These are phyloP conservation scores for Fusarium acutatum DNA, from an alignment of 2,329 filamentous ascomycete genomes.

Conservation along the genomic window DNA sequence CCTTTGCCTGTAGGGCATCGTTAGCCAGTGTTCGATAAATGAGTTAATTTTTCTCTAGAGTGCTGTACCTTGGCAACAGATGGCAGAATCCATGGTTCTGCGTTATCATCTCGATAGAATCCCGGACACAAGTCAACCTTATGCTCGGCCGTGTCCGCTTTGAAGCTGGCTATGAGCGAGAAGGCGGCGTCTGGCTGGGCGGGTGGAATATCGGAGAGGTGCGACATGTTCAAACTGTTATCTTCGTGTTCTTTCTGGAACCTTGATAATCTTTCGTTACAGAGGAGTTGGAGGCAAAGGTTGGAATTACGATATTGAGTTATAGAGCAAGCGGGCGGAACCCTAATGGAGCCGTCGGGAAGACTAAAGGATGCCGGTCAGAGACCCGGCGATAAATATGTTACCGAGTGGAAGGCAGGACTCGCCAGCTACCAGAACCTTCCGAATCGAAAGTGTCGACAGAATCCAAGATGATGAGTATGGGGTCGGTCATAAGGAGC, in stretches of 20 bases:
- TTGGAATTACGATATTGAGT: not conserved
- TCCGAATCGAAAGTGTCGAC: not conserved
- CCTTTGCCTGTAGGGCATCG: not conserved
- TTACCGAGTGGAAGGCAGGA: not conserved
- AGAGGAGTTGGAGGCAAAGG: not conserved
- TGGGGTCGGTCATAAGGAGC: not conserved
- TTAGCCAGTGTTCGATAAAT: not conserved
- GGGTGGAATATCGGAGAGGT: not conserved
- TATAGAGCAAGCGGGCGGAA: not conserved
- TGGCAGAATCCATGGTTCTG: not conserved
- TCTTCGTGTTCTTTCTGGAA: not conserved
- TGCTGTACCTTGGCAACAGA: not conserved
- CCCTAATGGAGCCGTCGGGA: not conserved
- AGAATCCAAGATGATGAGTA: not conserved
- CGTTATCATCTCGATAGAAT: not conserved
- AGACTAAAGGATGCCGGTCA: not conserved
- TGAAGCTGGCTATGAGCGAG: not conserved
- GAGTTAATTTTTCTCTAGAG: fast-evolving
- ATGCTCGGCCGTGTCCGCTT: not conserved
- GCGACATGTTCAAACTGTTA: not conserved
- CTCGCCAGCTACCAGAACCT: not conserved
- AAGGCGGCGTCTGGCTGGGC: not conserved
- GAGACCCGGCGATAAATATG: not conserved
- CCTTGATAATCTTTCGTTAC: not conserved
- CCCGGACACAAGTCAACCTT: not conserved